Evolutionary conservation across 257 asterid genomes (phyloP), one percentile per base, ranked within the genome.

Genomic region (Petunia secreta): DNA sequence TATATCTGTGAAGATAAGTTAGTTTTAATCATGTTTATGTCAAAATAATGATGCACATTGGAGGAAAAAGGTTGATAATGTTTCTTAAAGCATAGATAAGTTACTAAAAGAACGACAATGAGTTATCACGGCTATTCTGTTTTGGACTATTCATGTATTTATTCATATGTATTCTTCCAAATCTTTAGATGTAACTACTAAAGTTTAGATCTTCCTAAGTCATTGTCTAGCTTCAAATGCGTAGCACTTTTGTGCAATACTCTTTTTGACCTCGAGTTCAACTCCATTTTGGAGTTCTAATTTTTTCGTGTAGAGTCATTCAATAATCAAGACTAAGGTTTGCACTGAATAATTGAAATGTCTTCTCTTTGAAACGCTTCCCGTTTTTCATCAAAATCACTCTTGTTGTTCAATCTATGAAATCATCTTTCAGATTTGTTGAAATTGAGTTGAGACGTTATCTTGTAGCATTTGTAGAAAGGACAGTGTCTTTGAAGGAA

Each of bases 41-140:
- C 4, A 5, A 48, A 11, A 6, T 0, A 50, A 50, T 71, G 77
- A 71, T 11, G 62, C 11, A 50, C 62, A 34, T 71, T 34, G 62
- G 34, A 71, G 62, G 77, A 71, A 2, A 60, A 50, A 71, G 62
- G 34, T 50, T 71, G 62, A 60, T 69, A 46, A 25, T 25, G 11
- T 69, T 69, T 4, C 5, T 5, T 69, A 25, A 69, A 69, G 44
- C 0, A 9, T 43, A 2, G 60, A 71, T 60, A 34, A 50, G 0
- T 5, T 50, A 36, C 25, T 71, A 5, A 48, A 71, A 5, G 5
- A 9, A 2, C 43, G 3, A 6, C 60, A 71, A 71, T 71, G 59
- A 1, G 25, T 46, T 66, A 0, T 5, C 46, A 71, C 40, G 50
- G 48, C 13, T 50, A 71, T 34, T 11, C 77, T 48, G 3, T 9